phyloP scores from a whole-genome alignment of 169 alveolate genomes.

The Blepharisma undulans region DNA sequence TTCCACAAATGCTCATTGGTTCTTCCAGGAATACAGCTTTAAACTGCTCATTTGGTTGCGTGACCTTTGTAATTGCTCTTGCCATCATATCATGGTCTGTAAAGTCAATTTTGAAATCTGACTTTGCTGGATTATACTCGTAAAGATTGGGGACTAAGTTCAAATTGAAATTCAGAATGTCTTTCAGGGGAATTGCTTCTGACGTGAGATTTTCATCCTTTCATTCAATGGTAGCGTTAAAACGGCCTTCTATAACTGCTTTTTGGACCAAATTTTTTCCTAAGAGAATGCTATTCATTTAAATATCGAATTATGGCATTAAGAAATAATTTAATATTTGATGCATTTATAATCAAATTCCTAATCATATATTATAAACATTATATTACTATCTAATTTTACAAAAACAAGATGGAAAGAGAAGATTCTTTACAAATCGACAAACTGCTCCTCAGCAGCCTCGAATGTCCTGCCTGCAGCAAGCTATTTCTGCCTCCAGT shows the following conservation, averaged over 20 bases:
- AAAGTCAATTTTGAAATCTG: background rate
- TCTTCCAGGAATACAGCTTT: background rate
- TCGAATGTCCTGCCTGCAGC: slow-evolving; percentile 28
- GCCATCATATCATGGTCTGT: background rate
- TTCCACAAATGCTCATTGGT: background rate
- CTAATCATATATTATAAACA: background rate
- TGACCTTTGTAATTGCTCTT: background rate
- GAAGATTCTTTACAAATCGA: background rate
- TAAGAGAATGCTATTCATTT: background rate
- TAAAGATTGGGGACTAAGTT: background rate
- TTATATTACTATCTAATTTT: background rate
- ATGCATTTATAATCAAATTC: background rate
- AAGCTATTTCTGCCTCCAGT: slow-evolving; percentile 27
- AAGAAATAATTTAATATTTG: background rate
- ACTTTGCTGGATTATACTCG: background rate
- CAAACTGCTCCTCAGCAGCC: background rate
- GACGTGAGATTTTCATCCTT: background rate
- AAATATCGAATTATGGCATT: background rate
- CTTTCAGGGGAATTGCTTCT: background rate
- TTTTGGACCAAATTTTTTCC: background rate
- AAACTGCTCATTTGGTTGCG: background rate
- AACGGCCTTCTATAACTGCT: background rate
- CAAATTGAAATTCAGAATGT: background rate
- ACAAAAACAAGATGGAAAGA: background rate
- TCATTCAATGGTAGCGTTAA: background rate